Evolutionary conservation across 73 alveolate genomes (phyloP).

Genomic region (Symbiodinium pilosum): DNA sequence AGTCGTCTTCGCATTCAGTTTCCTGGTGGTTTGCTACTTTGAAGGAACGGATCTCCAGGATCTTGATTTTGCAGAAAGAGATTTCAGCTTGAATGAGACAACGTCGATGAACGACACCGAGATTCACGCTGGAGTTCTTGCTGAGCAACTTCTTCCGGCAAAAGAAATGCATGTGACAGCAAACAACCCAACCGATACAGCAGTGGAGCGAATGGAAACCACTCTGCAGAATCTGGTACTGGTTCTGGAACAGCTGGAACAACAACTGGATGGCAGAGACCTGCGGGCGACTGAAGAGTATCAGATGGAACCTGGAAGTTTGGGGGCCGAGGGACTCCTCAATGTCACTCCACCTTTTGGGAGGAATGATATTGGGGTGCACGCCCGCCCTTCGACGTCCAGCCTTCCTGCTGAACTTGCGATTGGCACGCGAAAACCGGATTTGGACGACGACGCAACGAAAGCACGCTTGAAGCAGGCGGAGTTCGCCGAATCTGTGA

Average conservation of each 20-base stretch:
- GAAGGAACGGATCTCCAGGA: not conserved
- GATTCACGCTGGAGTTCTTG: too few species aligned
- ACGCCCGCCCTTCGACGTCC: not conserved
- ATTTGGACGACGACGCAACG: not conserved
- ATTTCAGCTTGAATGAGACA: not conserved
- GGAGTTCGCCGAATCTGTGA: not conserved
- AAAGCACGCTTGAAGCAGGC: not conserved
- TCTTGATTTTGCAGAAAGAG: not conserved
- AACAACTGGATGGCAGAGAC: not conserved
- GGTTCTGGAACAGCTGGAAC: not conserved
- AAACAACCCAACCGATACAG: not conserved
- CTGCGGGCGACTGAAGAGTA: not conserved
- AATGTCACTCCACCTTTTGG: not conserved
- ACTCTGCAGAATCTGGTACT: not conserved
- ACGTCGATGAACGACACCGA: not conserved
- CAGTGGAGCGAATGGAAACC: not conserved
- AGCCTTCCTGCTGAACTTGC: not conserved
- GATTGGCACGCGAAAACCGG: not conserved
- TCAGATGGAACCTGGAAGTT: too few species aligned
- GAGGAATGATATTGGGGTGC: not conserved
- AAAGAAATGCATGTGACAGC: not conserved
- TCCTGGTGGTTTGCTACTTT: not conserved
- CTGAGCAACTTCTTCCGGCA: too few species aligned
- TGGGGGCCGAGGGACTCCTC: not conserved
- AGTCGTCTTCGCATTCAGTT: not conserved